Base-by-base conservation (phyloP, 352 stramenopile species). In the Phytophthora pluvialis region DNA sequence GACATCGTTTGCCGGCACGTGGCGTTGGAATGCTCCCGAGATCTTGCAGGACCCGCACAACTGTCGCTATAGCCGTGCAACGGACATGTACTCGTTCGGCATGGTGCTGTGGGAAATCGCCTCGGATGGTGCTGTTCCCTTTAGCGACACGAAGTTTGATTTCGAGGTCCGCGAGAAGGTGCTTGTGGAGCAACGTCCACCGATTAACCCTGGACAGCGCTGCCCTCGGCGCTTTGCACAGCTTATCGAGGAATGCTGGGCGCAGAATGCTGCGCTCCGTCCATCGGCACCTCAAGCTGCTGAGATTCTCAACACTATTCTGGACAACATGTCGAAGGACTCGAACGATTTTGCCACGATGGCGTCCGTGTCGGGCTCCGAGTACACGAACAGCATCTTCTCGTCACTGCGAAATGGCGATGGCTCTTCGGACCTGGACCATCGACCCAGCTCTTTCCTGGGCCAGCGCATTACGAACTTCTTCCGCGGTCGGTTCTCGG, bases 41-140 rank as follows among this genome's bases (percentile, higher is more conserved):
- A 78, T 90, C n/a, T 59, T 90, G 15, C 70, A 77, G 16, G 81
- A 90, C 39, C 77, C 81, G 32, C 80, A 82, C 65, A 88, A 88
- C 29, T 88, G 79, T 57, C 72, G 77, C 16, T 90, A 89, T 60
- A 88, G 70, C 26, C 75, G 79, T 15, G 75, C 73, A 9, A 90
- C 79, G 4, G 81, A 90, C 60, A 89, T 90, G 77, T 90, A 90
- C 58, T 86, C 75, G 32, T 90, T 90, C 36, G 81, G 81, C 28
- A 90, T 90, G 79, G 79, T 88, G 40, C 54, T 90, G 11, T 90
- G 81, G 81, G 81, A 90, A 75, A 88, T 90, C 39, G 70, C 77
- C 0, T 81, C 77, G 18, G 75, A 90, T 53, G 81, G 79, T 11
- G 80, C 73, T 18, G 70, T 90, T 47, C 81, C 81, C 3, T 90